Evolutionary conservation across 2,329 filamentous ascomycete genomes (phyloP).

Genomic region (Chalara sp.): DNA sequence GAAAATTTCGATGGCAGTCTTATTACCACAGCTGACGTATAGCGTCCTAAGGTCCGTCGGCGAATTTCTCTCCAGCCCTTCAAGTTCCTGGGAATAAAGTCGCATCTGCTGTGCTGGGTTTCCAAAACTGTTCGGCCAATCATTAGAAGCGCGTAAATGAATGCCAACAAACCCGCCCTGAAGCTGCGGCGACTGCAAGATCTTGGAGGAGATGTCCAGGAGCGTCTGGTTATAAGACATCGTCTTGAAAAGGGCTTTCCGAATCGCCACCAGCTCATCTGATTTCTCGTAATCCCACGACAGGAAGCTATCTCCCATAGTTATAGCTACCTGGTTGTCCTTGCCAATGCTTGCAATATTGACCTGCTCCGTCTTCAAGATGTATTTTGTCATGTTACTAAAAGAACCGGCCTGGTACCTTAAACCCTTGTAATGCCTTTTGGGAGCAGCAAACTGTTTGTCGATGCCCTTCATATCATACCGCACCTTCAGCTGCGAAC

Average conservation of each 20-base stretch:
- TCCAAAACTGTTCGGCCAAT: too few species aligned
- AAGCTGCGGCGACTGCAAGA: too few species aligned
- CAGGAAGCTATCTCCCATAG: slow-evolving; percentile 15
- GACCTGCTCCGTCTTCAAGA: neutral
- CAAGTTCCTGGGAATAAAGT: slow-evolving; percentile 12
- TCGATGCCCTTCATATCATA: slow-evolving; percentile 12
- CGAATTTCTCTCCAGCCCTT: slow-evolving; percentile 1
- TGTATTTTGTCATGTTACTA: neutral
- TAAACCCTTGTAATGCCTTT: slow-evolving; percentile 2
- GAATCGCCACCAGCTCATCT: slow-evolving; percentile 11
- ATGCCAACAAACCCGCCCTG: too few species aligned
- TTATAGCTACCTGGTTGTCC: slow-evolving; percentile 9
- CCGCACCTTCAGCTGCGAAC: slow-evolving; percentile 13
- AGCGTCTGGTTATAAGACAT: neutral
- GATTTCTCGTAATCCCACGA: slow-evolving; percentile 16
- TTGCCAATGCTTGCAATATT: slow-evolving; percentile 4
- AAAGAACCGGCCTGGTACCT: slow-evolving; percentile 9
- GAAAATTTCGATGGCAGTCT: slow-evolving; percentile 12
- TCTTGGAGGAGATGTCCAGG: too few species aligned
- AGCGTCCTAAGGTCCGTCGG: slow-evolving; percentile 5
- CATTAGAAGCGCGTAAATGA: too few species aligned
- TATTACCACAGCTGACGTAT: slow-evolving; percentile 19
- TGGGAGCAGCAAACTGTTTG: slow-evolving; percentile 3
- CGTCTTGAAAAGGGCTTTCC: slow-evolving; percentile 16
- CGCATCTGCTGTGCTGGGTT: slow-evolving; percentile 8